Evolutionary conservation across 2,329 filamentous ascomycete genomes (phyloP).

Genomic region (Hypoxylon sp.): DNA sequence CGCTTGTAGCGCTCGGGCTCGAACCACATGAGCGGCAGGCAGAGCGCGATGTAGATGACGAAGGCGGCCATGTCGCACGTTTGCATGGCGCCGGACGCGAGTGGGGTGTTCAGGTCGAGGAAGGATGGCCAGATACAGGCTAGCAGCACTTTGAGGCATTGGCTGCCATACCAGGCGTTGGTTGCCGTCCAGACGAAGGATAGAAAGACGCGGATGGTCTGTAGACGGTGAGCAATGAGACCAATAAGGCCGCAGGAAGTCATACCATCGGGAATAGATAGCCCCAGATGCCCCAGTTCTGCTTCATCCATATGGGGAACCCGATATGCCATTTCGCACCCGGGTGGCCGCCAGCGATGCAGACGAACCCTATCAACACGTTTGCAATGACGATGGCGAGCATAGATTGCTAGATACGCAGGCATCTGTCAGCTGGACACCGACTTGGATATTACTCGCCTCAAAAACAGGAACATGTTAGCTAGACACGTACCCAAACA

Average conservation of each 20-base stretch:
- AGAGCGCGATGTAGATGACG: slow-evolving; percentile 39
- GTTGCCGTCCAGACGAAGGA: neutral
- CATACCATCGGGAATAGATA: neutral
- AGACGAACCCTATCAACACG: neutral
- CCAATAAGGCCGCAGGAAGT: neutral
- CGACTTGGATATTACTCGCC: neutral
- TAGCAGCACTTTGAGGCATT: neutral
- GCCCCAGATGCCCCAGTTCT: neutral
- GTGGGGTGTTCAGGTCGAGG: neutral
- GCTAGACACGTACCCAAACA: neutral
- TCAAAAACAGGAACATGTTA: too few relatives aligned
- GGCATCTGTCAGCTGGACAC: neutral
- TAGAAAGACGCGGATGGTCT: neutral
- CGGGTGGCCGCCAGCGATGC: neutral
- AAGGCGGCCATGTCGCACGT: slow-evolving; percentile 37
- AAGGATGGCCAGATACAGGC: neutral
- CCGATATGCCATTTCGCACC: neutral
- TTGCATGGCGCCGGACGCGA: slow-evolving; percentile 7
- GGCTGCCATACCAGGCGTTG: neutral
- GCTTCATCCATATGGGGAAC: neutral
- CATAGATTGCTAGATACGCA: neutral
- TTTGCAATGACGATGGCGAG: neutral
- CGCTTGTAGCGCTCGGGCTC: slow-evolving; percentile 40
- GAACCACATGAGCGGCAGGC: slow-evolving; percentile 39
- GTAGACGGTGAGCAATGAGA: neutral